phyloP scores from a whole-genome alignment of 345 rosid genomes.

The Arabis hirsuta region DNA sequence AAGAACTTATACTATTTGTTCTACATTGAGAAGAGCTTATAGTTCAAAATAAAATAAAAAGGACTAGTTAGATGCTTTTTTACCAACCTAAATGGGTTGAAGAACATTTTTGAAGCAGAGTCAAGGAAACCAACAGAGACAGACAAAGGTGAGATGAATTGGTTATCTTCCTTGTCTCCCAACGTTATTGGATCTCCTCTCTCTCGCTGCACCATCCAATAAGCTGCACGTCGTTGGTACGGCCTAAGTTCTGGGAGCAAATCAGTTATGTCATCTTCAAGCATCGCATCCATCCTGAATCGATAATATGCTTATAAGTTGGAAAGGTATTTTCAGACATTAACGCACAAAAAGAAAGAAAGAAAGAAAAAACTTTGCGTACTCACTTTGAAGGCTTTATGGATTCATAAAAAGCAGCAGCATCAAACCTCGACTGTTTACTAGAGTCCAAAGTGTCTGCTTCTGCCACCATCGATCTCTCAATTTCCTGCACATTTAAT shows the following conservation, averaged over 20 bases:
- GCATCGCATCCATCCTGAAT: slow-evolving; percentile 64
- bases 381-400: slow-evolving; percentile 94
- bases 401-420: slow-evolving; percentile 87
- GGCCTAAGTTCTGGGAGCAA: slow-evolving; percentile 85
- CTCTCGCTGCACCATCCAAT: slow-evolving; percentile 95
- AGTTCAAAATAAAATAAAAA: slow-evolving; percentile 9
- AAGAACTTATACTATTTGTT: slow-evolving; percentile 18
- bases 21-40: slow-evolving; percentile 2
- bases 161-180: slow-evolving; percentile 48
- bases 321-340: not conserved
- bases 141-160: slow-evolving; percentile 69
- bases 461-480: slow-evolving; percentile 35
- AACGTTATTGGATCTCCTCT: slow-evolving; percentile 56
- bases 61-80: slow-evolving; percentile 8
- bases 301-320: slow-evolving; percentile 33
- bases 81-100: slow-evolving; percentile 90
- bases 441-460: slow-evolving; percentile 43
- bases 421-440: slow-evolving; percentile 65
- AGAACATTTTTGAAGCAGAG: slow-evolving; percentile 70
- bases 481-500: slow-evolving; percentile 43
- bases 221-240: slow-evolving; percentile 92
- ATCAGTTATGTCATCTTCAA: slow-evolving; percentile 67
- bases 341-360: not conserved
- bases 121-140: slow-evolving; percentile 71
- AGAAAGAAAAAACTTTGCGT: not conserved